Evolutionary conservation across 169 alveolate genomes (phyloP), one percentile per base, ranked within the genome.

Genomic region (Ichthyophthirius multifiliis): DNA sequence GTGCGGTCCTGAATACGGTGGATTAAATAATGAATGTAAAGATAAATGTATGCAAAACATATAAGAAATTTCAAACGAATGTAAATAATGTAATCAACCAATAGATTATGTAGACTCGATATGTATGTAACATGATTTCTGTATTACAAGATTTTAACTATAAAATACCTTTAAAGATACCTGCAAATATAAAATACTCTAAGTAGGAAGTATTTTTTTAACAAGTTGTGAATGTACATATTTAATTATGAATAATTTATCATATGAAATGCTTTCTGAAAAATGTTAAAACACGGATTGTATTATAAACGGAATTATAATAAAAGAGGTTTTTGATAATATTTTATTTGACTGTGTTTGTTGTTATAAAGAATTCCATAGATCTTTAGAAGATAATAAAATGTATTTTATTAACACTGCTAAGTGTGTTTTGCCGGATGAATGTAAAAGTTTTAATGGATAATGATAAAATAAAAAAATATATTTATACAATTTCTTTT

Each of bases 1-100:
- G 84, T 78, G 84, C 65, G 84, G 84, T 31, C 67, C 67, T 63
- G 47, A 65, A 43, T 78, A 78, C 45, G 84, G 84, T 0, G 84
- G 84, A 3, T 78, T 78, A 43, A 46, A 63, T n/a, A 63, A 65
- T 34, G 31, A 78, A 63, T 78, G 84, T 20, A 64, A 34, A 78
- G 35, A 78, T 63, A 30, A 43, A 18, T 78, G 84, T 10, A 1
- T 34, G 15, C 0, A 44, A 44, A 35, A 78, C 44, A 32, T n/a
- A 12, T 20, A 12, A 23, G 32, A 4, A 5, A 76, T 78, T 16
- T 41, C 35, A 3, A 43, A 78, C 0, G 65, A 78, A 5, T 78
- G 84, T 64, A 34, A 30, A 5, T 31, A 78, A 7, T 78, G 84
- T 18, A 43, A 46, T n/a, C 16, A 55, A n/a, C 76, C 76, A 5